Conservation (phyloP, 2,329 filamentous ascomycete species). For the Pochonia chlamydosporia region DNA sequence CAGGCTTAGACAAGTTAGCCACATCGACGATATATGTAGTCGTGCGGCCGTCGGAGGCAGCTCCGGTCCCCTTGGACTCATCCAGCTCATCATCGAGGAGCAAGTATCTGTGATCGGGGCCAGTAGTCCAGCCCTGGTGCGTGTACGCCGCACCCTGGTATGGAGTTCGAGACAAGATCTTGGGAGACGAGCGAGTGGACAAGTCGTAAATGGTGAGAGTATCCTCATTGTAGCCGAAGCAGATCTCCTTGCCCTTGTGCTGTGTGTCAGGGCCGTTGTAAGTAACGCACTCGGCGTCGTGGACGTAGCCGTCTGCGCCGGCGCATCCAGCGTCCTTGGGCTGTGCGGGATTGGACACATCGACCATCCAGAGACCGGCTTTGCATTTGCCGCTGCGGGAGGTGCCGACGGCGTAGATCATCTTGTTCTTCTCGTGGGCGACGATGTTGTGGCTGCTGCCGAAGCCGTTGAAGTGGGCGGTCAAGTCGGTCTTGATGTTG, state of each 20-base stretch:
- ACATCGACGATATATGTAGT: constrained; percentile 45
- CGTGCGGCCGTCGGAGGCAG: constrained; percentile 28
- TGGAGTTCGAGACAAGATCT: constrained; percentile 44
- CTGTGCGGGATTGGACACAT: constrained; percentile 44
- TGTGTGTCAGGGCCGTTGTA: constrained; percentile 42
- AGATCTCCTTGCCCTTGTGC: constrained; percentile 30
- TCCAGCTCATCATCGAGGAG: constrained; percentile 46
- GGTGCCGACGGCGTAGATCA: constrained; percentile 36
- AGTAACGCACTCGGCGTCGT: constrained; percentile 47
- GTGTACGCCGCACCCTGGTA: constrained; percentile 50
- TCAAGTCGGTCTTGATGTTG: constrained; percentile 26
- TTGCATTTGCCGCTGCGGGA: constrained; percentile 35
- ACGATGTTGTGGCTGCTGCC: constrained; percentile 49
- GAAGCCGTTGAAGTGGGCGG: constrained; percentile 27
- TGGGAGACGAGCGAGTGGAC: constrained; percentile 37
- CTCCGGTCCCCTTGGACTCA: constrained; percentile 34
- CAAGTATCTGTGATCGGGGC: constrained; percentile 32
- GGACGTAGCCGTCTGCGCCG: constrained; percentile 43
- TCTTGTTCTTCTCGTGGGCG: constrained; percentile 38
- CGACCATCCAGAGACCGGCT: constrained; percentile 48
- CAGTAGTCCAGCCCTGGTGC: constrained; percentile 48
- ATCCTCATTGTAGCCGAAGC: constrained; percentile 19
- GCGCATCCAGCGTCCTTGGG: constrained; percentile 45
- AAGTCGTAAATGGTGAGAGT: constrained; percentile 35
- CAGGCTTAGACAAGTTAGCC: constrained; percentile 28